Base-by-base conservation (phyloP, 768 basidiomycete genomes). In the Trametopsis cervina region DNA sequence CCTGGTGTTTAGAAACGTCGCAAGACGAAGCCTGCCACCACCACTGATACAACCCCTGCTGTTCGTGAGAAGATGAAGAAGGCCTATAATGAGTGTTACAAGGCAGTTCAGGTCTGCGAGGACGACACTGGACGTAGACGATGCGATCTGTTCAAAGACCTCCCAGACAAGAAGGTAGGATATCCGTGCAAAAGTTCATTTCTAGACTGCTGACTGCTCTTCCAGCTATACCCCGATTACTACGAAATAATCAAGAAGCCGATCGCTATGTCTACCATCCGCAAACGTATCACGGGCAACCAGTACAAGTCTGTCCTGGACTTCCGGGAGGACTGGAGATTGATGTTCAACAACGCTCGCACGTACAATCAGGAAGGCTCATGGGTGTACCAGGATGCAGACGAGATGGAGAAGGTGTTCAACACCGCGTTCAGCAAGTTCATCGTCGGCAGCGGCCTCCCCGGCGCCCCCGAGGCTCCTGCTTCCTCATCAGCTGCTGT, bases 301-400 rank as follows among this genome's bases (percentile, higher is more conserved):
- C 72, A 76, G 47, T 91, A 92, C 72, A 90, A 89, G 72, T 79
- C 67, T 33, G 78, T 93, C 27, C 68, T 76, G 26, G 71, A 77
- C 48, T 92, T 82, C 69, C 72, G 77, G 49, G 78, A 80, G 40
- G 91, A 95, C 64, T 91, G 85, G 81, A 76, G 77, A 55, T 76
- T 92, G 47, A 93, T 99, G 86, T 97, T 94, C 66, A 76, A 80
- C 64, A 98, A 98, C 59, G 94, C 95, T 4, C 77, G 88, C 57
- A 87, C 81, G 38, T 98, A 91, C 73, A 97, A 97, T 63, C 84
- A 87, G 64, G 91, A 95, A 66, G 91, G 87, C 1, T 94, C 91
- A 0, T 91, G 89, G 87, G 92, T 96, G 29, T 95, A 93, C 66
- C 74, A 87, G 51, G 91, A 95, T 52, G 93, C 95, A 6, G 87